A percentile compares a stretch with the other conserved stretches of the same genome.
These are phyloP conservation scores for Apiospora arundinis DNA, from an alignment of 2,329 filamentous ascomycete genomes.

Conservation along the genomic window DNA sequence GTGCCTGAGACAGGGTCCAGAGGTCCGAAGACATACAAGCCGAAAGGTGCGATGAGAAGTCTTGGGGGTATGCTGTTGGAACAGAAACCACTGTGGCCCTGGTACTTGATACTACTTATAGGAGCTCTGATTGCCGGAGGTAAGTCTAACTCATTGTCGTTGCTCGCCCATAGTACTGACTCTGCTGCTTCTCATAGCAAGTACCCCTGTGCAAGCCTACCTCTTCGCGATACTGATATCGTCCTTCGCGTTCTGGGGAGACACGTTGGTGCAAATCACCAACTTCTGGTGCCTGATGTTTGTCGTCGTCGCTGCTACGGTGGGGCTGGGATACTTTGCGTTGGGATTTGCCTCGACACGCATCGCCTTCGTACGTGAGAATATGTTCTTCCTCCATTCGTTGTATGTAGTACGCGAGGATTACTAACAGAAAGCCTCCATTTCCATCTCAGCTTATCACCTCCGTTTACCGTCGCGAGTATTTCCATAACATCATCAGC, in stretches of 20 bases:
- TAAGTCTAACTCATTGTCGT: conserved; percentile 28
- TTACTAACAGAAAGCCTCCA: too few relatives aligned
- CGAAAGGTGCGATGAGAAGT: conserved; percentile 34
- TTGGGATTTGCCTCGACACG: conserved; percentile 79
- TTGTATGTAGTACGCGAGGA: too few relatives aligned
- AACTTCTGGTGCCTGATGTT: conserved; percentile 92
- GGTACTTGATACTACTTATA: conserved; percentile 57
- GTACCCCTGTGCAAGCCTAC: conserved; percentile 59
- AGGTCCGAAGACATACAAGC: conserved; percentile 25
- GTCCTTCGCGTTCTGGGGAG: conserved; percentile 38
- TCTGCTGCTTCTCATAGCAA: conserved; percentile 39
- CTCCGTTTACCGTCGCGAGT: conserved; percentile 72
- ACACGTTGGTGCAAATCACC: conserved; percentile 63
- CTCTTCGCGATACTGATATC: conserved; percentile 60
- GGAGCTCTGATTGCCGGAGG: conserved; percentile 43
- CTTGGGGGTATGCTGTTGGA: conserved; percentile 38
- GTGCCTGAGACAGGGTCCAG: background rate
- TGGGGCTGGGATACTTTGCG: conserved; percentile 62
- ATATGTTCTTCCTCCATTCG: too few relatives aligned
- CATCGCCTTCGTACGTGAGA: conserved; percentile 85
- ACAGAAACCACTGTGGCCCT: conserved; percentile 52
- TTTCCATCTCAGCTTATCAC: too few relatives aligned
- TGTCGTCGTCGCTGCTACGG: conserved; percentile 73
- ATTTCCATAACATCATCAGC: conserved; percentile 16
- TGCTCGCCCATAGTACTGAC: background rate